Percentiles rank a stretch among this genome's conserved stretches.
phyloP scores from a whole-genome alignment of 441 rosid species.

The Raphanus hybrid region DNA sequence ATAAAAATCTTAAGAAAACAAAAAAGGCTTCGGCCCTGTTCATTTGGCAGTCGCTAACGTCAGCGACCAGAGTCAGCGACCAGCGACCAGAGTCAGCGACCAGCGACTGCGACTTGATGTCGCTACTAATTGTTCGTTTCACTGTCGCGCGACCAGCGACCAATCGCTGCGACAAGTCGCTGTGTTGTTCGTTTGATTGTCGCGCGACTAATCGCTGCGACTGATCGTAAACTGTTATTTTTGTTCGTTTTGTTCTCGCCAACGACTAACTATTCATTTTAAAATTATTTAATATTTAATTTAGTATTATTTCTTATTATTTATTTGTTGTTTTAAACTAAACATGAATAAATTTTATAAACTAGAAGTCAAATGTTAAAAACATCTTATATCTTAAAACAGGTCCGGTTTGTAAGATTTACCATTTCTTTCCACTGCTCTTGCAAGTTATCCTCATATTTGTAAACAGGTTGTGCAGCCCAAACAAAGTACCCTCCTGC shows the following conservation, averaged over 20 bases:
- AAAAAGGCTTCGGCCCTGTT: not conserved
- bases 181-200: not conserved
- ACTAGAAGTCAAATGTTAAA: no score
- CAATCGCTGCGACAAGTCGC: not conserved
- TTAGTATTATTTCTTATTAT: no score
- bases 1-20: no score
- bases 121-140: not conserved
- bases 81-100: not conserved
- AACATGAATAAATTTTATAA: no score
- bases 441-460: slow-evolving; percentile 53
- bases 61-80: not conserved
- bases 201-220: not conserved
- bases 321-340: no score
- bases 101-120: not conserved
- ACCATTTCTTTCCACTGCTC: slow-evolving; percentile 76
- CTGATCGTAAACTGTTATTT: no score
- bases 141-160: not conserved
- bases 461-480: slow-evolving; percentile 68
- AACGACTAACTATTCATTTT: no score
- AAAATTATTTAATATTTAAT: no score
- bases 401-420: slow-evolving; percentile 57
- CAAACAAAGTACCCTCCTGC: slow-evolving; percentile 79
- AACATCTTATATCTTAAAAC: slow-evolving; percentile 34
- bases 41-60: not conserved
- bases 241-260: no score